Evolutionary conservation across 768 basidiomycete genomes (phyloP).

Genomic region (Boletales sp.): DNA sequence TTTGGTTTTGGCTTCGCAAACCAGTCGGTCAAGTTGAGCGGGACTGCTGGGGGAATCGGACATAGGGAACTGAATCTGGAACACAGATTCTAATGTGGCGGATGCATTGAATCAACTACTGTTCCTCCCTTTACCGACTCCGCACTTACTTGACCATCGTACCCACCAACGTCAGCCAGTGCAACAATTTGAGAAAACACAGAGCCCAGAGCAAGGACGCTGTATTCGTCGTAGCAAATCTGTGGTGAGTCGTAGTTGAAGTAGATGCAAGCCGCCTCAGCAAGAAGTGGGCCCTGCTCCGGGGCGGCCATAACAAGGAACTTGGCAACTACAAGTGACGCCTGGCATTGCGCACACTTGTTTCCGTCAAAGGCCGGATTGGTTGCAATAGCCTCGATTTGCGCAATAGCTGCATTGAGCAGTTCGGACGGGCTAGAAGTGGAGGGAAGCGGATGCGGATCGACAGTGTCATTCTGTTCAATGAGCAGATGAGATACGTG

Average conservation of each 20-base stretch:
- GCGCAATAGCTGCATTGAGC: conserved; percentile 34
- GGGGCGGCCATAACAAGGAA: conserved; percentile 41
- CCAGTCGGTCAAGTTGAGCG: conserved; percentile 42
- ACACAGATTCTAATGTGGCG: conserved; percentile 26
- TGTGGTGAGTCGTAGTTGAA: conserved; percentile 32
- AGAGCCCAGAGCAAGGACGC: conserved; percentile 34
- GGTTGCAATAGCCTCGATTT: conserved; percentile 34
- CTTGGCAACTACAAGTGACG: conserved; percentile 38
- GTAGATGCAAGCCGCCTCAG: conserved; percentile 38
- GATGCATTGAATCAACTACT: not conserved
- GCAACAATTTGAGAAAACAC: conserved; percentile 44
- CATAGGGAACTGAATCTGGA: conserved; percentile 34
- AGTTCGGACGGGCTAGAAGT: conserved; percentile 28
- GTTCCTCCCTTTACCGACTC: not conserved
- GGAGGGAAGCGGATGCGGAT: conserved; percentile 42
- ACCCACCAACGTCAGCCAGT: conserved; percentile 41
- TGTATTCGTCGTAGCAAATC: conserved; percentile 34
- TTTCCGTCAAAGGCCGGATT: conserved; percentile 35
- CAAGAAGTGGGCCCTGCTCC: conserved; percentile 38
- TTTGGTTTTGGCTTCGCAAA: conserved; percentile 49
- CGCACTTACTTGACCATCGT: conserved; percentile 42
- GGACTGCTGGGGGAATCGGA: conserved; percentile 35
- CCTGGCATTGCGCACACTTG: conserved; percentile 37
- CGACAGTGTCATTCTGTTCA: conserved; percentile 37
- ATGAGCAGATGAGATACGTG: not conserved